These are phyloP conservation scores for Allomyces javanicus DNA, from an alignment of 192 early-diverging fungal genomes.

Conservation along the genomic window DNA sequence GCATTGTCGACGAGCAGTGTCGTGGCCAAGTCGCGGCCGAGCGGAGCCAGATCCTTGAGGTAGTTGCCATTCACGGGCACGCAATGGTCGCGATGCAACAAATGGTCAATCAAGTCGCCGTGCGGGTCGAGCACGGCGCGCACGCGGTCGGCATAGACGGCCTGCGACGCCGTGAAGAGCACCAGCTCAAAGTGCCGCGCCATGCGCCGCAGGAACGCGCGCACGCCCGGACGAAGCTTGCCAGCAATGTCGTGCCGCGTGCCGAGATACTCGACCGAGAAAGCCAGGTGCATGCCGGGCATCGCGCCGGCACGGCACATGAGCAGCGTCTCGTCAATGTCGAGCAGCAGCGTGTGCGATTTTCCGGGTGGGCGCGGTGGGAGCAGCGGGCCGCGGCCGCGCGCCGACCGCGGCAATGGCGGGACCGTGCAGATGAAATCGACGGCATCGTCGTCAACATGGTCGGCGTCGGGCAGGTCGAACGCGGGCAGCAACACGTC, in stretches of 20 bases:
- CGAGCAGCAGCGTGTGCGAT: constrained; percentile 29
- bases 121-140: constrained; percentile 42
- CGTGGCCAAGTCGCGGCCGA: constrained; percentile 42
- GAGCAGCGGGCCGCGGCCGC: background rate
- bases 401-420: background rate
- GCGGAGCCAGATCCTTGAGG: constrained; percentile 45
- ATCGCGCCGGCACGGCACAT: constrained; percentile 35
- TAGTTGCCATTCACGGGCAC: constrained; percentile 43
- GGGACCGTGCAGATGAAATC: background rate
- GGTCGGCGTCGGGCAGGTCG: no score
- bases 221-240: constrained; percentile 38
- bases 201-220: constrained; percentile 34
- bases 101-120: constrained; percentile 36
- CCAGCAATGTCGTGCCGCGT: constrained; percentile 42
- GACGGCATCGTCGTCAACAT: background rate
- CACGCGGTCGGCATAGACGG: constrained; percentile 43
- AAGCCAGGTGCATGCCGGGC: constrained; percentile 35
- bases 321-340: constrained; percentile 50
- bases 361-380: background rate
- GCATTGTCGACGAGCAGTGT: constrained; percentile 51
- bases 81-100: constrained; percentile 49
- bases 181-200: constrained; percentile 47
- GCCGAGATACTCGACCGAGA: constrained; percentile 42
- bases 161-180: constrained; percentile 53
- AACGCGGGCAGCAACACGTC: no score